phyloP scores from a whole-genome alignment of 352 stramenopile species.

The Phytophthora lateralis region DNA sequence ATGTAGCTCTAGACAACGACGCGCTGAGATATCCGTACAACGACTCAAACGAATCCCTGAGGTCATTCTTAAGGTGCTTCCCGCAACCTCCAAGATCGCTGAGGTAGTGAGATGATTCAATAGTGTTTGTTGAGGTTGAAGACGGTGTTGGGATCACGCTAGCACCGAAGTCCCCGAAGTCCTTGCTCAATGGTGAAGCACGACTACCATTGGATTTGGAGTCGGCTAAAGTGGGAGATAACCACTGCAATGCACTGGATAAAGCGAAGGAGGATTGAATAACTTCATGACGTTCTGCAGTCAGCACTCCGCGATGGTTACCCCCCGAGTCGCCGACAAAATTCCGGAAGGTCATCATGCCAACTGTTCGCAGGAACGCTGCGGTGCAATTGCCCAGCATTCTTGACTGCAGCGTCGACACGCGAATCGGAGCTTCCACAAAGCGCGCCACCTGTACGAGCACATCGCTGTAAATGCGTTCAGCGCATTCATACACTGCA shows the following conservation, averaged over 20 bases:
- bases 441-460: conserved; percentile 86
- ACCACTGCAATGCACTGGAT: conserved; percentile 74
- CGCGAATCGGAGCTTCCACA: conserved; percentile 75
- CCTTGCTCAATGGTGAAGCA: conserved; percentile 38
- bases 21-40: conserved; percentile 82
- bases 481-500: conserved; percentile 74
- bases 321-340: conserved; percentile 69
- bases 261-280: conserved; percentile 80
- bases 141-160: conserved; percentile 29
- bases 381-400: conserved; percentile 78
- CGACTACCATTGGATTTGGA: conserved; percentile 33
- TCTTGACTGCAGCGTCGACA: conserved; percentile 72
- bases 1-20: conserved; percentile 83
- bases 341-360: conserved; percentile 76
- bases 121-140: conserved; percentile 26
- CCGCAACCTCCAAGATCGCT: conserved; percentile 81
- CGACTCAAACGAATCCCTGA: conserved; percentile 85
- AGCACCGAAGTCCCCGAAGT: conserved; percentile 49
- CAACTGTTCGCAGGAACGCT: conserved; percentile 80
- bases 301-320: conserved; percentile 40
- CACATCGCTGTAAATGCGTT: conserved; percentile 86
- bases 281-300: conserved; percentile 49
- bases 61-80: conserved; percentile 75
- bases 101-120: conserved; percentile 67
- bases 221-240: conserved; percentile 56